Base-by-base conservation (phyloP, 768 basidiomycete species). In the Zangia roseola region DNA sequence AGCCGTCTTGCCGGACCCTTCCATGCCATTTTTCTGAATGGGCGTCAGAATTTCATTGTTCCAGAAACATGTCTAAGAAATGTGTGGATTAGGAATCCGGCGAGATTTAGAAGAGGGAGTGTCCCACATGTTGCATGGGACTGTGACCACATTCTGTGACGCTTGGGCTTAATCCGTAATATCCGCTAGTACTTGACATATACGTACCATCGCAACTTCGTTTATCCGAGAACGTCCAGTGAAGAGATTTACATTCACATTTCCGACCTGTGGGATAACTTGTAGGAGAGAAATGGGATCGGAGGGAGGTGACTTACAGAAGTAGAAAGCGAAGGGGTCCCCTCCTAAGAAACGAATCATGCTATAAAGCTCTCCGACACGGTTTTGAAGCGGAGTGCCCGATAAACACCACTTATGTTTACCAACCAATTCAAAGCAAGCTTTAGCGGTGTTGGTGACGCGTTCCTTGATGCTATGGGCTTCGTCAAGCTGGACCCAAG, bases 381-480 rank as follows among this genome's bases (percentile, higher is more conserved):
- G 86, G 62, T 97, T 97, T 68, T 99, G 95, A 9, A 99, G 74
- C 0, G 95, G 95, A 6, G 95, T 97, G 6, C 94, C 94, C 26
- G 94, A 97, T 24, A 99, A 74, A 70, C 97, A 99, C 97, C 97
- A 99, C 51, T 82, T 83, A 56, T 81, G 91, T 41, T 80, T 80
- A 46, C 86, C 81, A 55, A 85, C 69, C 10, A 99, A 74, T 47
- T 93, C 88, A 64, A 99, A 99, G 0, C 92, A 81, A n/a, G 94
- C 94, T 68, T 95, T 97, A 2, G 95, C 94, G 0, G 95, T 97
- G 63, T 95, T 97, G 1, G 91, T 94, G 4, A 83, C 72, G 4
- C 95, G 83, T 63, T 98, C 95, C 62, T 98, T 98, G 74, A 98
- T 97, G 64, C 94, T 97, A 69, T 97, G 95, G 6, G 94, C 95